Evolutionary conservation across 352 stramenopile genomes (phyloP).

Genomic region (Globisporangium yorkense): DNA sequence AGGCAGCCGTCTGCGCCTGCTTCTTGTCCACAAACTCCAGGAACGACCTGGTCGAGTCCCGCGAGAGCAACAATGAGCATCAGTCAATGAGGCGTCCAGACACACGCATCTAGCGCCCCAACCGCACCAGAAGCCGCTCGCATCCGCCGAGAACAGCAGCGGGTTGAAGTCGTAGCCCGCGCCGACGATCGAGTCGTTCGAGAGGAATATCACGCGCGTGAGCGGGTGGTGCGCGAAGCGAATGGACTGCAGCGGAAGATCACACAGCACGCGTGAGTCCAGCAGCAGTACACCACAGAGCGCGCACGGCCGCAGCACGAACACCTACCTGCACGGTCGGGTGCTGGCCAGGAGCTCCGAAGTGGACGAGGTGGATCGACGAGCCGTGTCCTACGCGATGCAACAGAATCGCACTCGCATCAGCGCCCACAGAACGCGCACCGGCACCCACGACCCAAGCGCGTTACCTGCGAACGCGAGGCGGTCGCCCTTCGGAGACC

Average conservation of each 20-base stretch:
- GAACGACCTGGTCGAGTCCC: conserved; percentile 38
- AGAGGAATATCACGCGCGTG: conserved; percentile 84
- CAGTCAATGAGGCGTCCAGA: not conserved
- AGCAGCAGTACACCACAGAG: too few species aligned
- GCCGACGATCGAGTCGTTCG: conserved; percentile 82
- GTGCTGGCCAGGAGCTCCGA: conserved; percentile 62
- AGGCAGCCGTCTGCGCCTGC: conserved; percentile 41
- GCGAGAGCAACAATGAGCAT: not conserved
- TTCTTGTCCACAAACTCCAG: conserved; percentile 79
- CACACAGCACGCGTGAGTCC: not conserved
- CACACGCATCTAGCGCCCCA: too few species aligned
- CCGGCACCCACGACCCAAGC: not conserved
- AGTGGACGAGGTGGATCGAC: conserved; percentile 87
- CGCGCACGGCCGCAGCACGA: too few species aligned
- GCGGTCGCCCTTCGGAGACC: conserved; percentile 85
- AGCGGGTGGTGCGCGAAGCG: conserved; percentile 84
- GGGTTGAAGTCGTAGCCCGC: conserved; percentile 92
- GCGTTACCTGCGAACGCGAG: conserved; percentile 76
- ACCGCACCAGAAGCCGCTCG: conserved; percentile 66
- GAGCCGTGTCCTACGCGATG: conserved; percentile 68
- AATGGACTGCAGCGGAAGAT: conserved; percentile 55
- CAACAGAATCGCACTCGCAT: not conserved
- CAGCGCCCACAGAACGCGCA: not conserved
- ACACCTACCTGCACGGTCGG: conserved; percentile 61
- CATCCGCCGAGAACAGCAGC: conserved; percentile 79